phyloP scores from a whole-genome alignment of 768 basidiomycete species.

The Pleurotus eryngii region DNA sequence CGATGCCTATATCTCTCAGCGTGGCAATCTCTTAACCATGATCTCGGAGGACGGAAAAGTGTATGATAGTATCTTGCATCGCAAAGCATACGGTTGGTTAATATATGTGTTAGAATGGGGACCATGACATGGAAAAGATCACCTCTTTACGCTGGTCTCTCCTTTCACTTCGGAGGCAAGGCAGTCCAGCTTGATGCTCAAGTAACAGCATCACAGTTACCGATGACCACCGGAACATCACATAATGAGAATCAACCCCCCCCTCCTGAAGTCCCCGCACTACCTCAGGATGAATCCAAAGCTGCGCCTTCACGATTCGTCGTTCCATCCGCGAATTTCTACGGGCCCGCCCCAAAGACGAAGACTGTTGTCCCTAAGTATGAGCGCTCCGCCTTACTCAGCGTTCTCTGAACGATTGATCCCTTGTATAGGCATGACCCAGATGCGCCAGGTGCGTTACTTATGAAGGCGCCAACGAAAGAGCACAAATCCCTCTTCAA shows the following conservation, averaged over 20 bases:
- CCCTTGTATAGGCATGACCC: conserved; percentile 68
- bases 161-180: conserved; percentile 49
- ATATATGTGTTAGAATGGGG: conserved; percentile 47
- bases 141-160: conserved; percentile 42
- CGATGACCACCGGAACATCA: conserved; percentile 32
- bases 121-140: conserved; percentile 59
- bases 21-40: conserved; percentile 51
- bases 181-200: conserved; percentile 60
- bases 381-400: no score
- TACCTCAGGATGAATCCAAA: conserved; percentile 11
- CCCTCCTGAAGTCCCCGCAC: not conserved
- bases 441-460: conserved; percentile 67
- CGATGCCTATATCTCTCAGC: conserved; percentile 58
- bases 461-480: conserved; percentile 78
- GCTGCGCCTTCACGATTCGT: conserved; percentile 33
- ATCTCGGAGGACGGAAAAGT: conserved; percentile 69
- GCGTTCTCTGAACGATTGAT: not conserved
- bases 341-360: conserved; percentile 38
- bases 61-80: conserved; percentile 35
- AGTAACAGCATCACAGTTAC: conserved; percentile 50
- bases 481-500: conserved; percentile 67
- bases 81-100: not conserved
- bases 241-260: conserved; percentile 11
- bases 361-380: conserved; percentile 16
- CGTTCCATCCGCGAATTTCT: conserved; percentile 56